Evolutionary conservation across 1,284 basidiomycete genomes (phyloP).

Genomic region (Chondrostereum purpureum): DNA sequence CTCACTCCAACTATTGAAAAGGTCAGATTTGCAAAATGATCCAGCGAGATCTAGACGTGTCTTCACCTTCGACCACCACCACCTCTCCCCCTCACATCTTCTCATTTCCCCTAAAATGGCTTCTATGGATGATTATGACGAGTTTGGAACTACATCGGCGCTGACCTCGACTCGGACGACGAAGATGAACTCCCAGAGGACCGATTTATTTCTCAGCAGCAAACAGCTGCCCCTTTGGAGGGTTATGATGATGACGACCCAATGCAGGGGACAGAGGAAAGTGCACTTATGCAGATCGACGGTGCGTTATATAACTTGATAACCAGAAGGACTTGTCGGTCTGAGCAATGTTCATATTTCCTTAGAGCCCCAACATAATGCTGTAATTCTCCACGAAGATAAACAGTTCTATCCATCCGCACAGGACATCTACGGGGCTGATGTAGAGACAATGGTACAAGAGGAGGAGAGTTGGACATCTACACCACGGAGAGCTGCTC

Average conservation of each 20-base stretch:
- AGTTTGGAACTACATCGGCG: conserved; percentile 95
- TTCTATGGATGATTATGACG: conserved; percentile 81
- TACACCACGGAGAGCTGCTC: conserved; percentile 95
- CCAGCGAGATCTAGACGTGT: neutral
- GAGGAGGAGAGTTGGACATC: conserved; percentile 96
- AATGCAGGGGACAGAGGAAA: conserved; percentile 47
- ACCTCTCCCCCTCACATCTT: conserved; percentile 2
- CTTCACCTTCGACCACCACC: conserved; percentile 12
- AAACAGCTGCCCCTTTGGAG: conserved; percentile 52
- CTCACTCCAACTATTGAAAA: too few relatives aligned
- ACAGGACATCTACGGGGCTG: conserved; percentile 86
- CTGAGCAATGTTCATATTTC: too few relatives aligned
- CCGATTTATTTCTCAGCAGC: conserved; percentile 30
- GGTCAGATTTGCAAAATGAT: conserved; percentile 27
- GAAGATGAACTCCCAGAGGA: conserved; percentile 58
- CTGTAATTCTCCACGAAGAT: conserved; percentile 92
- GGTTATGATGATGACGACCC: conserved; percentile 69
- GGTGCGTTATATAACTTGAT: conserved; percentile 40
- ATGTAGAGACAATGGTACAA: conserved; percentile 95
- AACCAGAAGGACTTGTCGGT: conserved; percentile 6
- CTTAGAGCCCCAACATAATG: conserved; percentile 70
- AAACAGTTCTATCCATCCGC: conserved; percentile 98
- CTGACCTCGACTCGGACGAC: conserved; percentile 85
- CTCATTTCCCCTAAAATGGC: too few relatives aligned
- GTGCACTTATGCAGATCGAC: conserved; percentile 76